Evolutionary conservation across 345 rosid genomes (phyloP).

Genomic region (Brassica rapa): DNA sequence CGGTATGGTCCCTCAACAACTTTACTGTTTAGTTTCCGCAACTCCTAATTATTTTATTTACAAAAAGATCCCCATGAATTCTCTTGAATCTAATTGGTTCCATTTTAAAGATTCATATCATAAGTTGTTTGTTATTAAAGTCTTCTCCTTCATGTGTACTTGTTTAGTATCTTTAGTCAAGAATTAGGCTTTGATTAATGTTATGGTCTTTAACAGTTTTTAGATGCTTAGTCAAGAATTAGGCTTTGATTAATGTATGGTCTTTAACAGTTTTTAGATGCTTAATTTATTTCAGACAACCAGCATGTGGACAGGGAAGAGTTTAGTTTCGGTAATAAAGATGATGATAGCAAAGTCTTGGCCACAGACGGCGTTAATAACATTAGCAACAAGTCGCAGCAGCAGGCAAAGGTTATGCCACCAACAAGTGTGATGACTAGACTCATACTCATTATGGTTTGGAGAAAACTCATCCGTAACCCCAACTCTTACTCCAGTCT

Average conservation of each 20-base stretch:
- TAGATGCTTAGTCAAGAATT: neutral
- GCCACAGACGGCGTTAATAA: conserved; percentile 51
- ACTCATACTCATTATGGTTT: conserved; percentile 95
- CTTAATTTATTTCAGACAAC: conserved; percentile 37
- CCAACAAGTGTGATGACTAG: conserved; percentile 98
- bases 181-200: too few relatives aligned
- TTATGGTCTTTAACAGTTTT: too few relatives aligned
- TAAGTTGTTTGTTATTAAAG: neutral
- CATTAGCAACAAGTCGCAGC: conserved; percentile 37
- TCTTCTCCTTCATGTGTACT: neutral
- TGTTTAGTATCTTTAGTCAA: neutral
- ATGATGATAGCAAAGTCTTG: conserved; percentile 52
- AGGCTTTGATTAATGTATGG: neutral
- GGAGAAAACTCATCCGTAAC: conserved; percentile 99
- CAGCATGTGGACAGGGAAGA: conserved; percentile 76
- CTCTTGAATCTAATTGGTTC: neutral
- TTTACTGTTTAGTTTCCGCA: neutral
- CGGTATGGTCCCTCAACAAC: conserved; percentile 34
- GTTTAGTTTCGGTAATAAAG: conserved; percentile 70
- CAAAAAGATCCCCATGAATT: neutral
- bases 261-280: neutral
- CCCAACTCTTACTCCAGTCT: conserved; percentile 98
- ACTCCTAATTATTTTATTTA: neutral
- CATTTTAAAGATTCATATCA: neutral
- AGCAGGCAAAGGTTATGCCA: conserved; percentile 68